Evolutionary conservation across 148 eudicot species (phyloP).

Genomic region (Cornus kousa): DNA sequence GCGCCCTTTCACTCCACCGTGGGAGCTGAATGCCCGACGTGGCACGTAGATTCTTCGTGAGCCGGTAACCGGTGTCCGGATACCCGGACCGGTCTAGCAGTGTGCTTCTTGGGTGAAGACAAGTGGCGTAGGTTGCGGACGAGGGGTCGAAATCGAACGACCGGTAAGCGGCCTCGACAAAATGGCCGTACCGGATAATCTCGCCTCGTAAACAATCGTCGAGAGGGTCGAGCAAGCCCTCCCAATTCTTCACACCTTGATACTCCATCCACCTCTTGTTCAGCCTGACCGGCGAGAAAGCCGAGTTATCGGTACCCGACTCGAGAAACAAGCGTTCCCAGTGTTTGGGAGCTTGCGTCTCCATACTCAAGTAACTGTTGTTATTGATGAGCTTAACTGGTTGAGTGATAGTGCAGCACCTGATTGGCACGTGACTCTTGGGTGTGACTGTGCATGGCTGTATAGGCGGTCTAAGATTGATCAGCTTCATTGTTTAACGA

Average conservation of each 20-base stretch:
- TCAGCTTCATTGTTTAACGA: constrained; percentile 13
- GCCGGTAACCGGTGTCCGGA: constrained; percentile 41
- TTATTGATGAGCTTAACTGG: background rate
- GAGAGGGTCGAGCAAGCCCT: constrained; percentile 79
- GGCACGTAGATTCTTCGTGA: constrained; percentile 57
- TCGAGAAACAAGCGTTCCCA: constrained; percentile 7
- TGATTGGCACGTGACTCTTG: background rate
- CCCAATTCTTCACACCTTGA: constrained; percentile 72
- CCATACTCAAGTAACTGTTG: no score
- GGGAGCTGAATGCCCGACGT: constrained; percentile 72
- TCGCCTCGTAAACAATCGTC: constrained; percentile 56
- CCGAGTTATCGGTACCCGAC: background rate
- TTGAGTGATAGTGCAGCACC: background rate
- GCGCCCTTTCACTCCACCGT: constrained; percentile 45
- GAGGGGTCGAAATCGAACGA: constrained; percentile 66
- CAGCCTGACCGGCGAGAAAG: background rate
- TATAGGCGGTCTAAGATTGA: background rate
- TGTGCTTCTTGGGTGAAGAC: constrained; percentile 27
- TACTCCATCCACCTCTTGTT: constrained; percentile 65
- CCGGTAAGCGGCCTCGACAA: constrained; percentile 67
- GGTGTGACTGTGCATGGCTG: constrained; percentile 18
- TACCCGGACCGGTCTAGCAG: constrained; percentile 43
- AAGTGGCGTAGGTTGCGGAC: constrained; percentile 42
- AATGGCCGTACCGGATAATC: constrained; percentile 73
- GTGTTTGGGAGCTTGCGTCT: background rate